Conservation (phyloP, 306 rosid genomes). For the Hippophae gyantsensis region DNA sequence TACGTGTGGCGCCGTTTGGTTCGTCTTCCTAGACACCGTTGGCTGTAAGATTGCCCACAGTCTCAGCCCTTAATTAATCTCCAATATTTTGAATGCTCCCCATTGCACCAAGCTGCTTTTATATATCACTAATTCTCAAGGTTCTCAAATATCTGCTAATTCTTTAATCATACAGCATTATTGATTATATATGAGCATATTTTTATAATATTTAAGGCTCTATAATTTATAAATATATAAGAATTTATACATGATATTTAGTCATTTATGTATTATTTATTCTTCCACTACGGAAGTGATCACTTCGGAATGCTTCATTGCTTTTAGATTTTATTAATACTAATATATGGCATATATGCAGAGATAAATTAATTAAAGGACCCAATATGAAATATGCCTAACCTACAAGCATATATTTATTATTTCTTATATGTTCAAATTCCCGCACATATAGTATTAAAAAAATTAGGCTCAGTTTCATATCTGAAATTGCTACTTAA, state of each 20-base stretch:
- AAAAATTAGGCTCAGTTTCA: background rate
- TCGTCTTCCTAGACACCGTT: too few species aligned
- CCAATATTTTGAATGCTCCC: too few species aligned
- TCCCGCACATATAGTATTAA: background rate
- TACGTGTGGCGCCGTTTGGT: too few species aligned
- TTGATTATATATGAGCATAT: background rate
- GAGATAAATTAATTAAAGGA: background rate
- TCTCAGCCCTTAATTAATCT: too few species aligned
- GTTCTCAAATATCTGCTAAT: background rate
- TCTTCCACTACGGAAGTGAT: conserved; percentile 19
- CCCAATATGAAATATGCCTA: conserved; percentile 10
- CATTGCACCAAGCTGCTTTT: too few species aligned
- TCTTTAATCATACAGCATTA: background rate
- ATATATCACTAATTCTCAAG: background rate
- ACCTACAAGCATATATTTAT: background rate
- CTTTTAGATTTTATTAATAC: background rate
- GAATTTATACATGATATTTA: background rate
- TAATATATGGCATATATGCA: conserved; percentile 7
- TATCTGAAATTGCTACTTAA: background rate
- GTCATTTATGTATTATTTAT: background rate
- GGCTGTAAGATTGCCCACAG: too few species aligned
- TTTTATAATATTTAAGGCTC: background rate
- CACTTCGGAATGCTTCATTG: conserved; percentile 7
- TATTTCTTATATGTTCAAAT: background rate
- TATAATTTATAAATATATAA: background rate